These are phyloP conservation scores for Tylopilus plumbeoviolaceoides DNA, from an alignment of 768 basidiomycete genomes.

Conservation along the genomic window DNA sequence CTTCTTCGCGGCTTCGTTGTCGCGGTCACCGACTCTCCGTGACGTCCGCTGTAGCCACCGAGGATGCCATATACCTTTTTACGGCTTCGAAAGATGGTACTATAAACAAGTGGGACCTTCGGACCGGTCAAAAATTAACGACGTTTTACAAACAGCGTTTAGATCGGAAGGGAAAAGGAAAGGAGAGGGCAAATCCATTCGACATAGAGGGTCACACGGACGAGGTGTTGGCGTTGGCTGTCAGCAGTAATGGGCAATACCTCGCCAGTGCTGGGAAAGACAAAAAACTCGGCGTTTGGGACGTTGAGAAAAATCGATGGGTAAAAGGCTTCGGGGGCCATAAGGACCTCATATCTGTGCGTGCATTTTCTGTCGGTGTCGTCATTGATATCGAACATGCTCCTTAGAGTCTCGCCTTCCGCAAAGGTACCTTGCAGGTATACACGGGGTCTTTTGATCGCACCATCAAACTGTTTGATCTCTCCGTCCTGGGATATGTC, in stretches of 20 bases:
- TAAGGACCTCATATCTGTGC: slow-evolving; percentile 62
- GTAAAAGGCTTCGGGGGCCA: slow-evolving; percentile 78
- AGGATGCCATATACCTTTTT: slow-evolving; percentile 72
- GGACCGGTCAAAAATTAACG: slow-evolving; percentile 53
- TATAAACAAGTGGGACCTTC: slow-evolving; percentile 82
- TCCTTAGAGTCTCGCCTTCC: slow-evolving; percentile 64
- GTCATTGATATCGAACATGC: neutral
- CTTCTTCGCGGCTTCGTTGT: slow-evolving; percentile 48
- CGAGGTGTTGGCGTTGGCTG: slow-evolving; percentile 77
- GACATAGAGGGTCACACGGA: slow-evolving; percentile 76
- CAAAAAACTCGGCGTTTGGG: slow-evolving; percentile 81
- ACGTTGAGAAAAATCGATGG: slow-evolving; percentile 72
- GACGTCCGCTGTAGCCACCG: slow-evolving; percentile 76
- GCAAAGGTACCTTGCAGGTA: slow-evolving; percentile 65
- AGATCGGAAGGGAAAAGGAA: slow-evolving; percentile 48
- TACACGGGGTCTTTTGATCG: slow-evolving; percentile 83
- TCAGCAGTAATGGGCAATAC: slow-evolving; percentile 81
- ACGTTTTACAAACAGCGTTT: slow-evolving; percentile 59
- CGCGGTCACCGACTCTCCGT: slow-evolving; percentile 76
- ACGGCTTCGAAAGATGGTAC: slow-evolving; percentile 89
- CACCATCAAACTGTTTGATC: slow-evolving; percentile 84
- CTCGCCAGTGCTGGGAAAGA: slow-evolving; percentile 89
- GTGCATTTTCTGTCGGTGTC: slow-evolving; percentile 40
- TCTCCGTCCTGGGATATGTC: slow-evolving; percentile 82
- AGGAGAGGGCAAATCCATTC: slow-evolving; percentile 47